Base-by-base conservation (phyloP, 164 flowering plant genomes). In the Magnolia sinica region DNA sequence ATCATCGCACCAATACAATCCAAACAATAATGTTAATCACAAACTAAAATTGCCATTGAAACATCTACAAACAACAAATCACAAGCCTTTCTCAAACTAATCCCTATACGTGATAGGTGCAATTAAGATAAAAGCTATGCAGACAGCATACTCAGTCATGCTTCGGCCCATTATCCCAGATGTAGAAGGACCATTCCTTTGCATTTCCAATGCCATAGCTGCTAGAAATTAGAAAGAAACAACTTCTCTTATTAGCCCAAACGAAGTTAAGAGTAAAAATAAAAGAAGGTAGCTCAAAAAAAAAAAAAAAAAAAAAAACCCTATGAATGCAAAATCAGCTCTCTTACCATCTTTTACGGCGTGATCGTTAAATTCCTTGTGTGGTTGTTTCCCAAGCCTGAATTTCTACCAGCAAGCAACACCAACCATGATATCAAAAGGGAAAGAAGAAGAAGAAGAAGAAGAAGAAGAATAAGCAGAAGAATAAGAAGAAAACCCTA, bases 321-420 rank as follows among this genome's bases (percentile, higher is more conserved):
- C 16, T 27, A 27, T 27, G 29, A 27, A 27, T 27, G 29, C 29
- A 27, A 27, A 1, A 27, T 27, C 77, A 78, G 74, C 76, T 75
- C 80, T 81, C 87, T 87, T 85, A 88, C 96, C 93, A 81, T 91
- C 97, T 83, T 92, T 96, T n/a, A 85, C 71, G 20, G 97, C 84
- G 77, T 91, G 99, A 83, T 96, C 99, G 80, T 83, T 91, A 87
- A 89, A 94, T 29, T 96, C 99, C 85, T 94, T 96, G 83, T 94
- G 98, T n/a, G 99, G 99, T 76, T 96, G 97, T 87, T 96, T 96
- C 78, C 99, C 99, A 49, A 96, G 96, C 88, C 99, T 91, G 86
- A 92, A 96, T 91, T 96, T 96, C 99, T 96, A 71, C 16, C 50
- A 74, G 29, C 67, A n/a, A 58, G 31, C 8, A 19, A 55, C 65